A percentile compares a stretch with the other conserved stretches of the same genome.
phyloP scores from a whole-genome alignment of 345 rosid species.

The Geranium rotundifolium region DNA sequence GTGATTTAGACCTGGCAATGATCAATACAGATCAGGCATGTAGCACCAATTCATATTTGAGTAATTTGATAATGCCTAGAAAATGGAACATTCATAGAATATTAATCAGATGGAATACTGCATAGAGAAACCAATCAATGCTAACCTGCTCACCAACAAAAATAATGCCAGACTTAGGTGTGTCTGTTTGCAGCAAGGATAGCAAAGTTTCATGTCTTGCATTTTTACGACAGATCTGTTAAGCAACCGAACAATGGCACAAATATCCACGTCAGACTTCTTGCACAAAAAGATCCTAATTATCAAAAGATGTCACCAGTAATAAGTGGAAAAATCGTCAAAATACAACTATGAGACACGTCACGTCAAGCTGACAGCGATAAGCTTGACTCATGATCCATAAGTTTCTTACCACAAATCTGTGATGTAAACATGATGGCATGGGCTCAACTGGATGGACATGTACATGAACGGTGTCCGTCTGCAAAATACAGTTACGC shows the following conservation, averaged over 20 bases:
- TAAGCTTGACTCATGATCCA: neutral
- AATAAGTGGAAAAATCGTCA: too few relatives aligned
- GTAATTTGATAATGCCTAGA: neutral
- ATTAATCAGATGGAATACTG: neutral
- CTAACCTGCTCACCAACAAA: slow-evolving; percentile 84
- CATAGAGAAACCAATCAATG: neutral
- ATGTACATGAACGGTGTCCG: slow-evolving; percentile 63
- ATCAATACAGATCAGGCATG: too few relatives aligned
- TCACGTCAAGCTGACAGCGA: neutral
- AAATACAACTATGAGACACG: neutral
- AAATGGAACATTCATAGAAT: too few relatives aligned
- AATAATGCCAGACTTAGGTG: slow-evolving; percentile 58
- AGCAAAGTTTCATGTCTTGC: slow-evolving; percentile 44
- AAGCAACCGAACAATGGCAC: slow-evolving; percentile 9
- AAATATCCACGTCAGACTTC: neutral
- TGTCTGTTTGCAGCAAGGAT: slow-evolving; percentile 47
- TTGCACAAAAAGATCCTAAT: neutral
- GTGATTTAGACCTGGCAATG: too few relatives aligned
- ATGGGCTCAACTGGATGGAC: slow-evolving; percentile 60
- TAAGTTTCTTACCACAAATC: slow-evolving; percentile 43
- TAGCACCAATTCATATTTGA: too few relatives aligned
- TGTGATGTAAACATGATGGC: slow-evolving; percentile 63
- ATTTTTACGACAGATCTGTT: slow-evolving; percentile 43
- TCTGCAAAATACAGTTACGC: slow-evolving; percentile 22
- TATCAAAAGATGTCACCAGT: too few relatives aligned